Percentiles rank a stretch among this genome's conserved stretches.
phyloP scores from a whole-genome alignment of 2,329 filamentous ascomycete species.

The Hypoxylon sp. region DNA sequence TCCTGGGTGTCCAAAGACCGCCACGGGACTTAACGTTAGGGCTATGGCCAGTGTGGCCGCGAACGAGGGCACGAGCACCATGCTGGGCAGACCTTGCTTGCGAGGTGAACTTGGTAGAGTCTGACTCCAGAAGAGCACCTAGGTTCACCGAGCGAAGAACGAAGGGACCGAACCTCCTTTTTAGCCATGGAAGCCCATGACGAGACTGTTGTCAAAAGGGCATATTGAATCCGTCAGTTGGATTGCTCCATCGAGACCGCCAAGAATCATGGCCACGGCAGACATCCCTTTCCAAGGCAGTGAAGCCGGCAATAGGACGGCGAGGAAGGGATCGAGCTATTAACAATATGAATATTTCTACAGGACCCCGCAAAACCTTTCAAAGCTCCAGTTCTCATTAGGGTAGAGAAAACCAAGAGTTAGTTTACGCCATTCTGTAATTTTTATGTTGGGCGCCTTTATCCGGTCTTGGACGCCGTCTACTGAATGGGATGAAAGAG shows the following conservation, averaged over 20 bases:
- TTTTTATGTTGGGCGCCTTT: conserved; percentile 36
- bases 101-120: conserved; percentile 8
- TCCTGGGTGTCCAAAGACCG: conserved; percentile 50
- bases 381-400: conserved; percentile 19
- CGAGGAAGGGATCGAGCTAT: conserved; percentile 12
- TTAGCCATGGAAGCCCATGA: conserved; percentile 25
- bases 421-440: conserved; percentile 16
- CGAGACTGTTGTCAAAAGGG: conserved; percentile 9
- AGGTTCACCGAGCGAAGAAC: neutral
- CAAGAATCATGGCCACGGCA: conserved; percentile 39
- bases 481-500: conserved; percentile 24
- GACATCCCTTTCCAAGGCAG: conserved; percentile 28
- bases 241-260: conserved; percentile 40
- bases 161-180: conserved; percentile 33
- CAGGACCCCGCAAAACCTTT: conserved; percentile 29
- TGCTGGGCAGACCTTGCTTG: conserved; percentile 24
- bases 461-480: conserved; percentile 44
- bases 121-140: conserved; percentile 17
- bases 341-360: conserved; percentile 21
- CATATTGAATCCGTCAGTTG: conserved; percentile 29
- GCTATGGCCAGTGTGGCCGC: conserved; percentile 43
- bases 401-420: conserved; percentile 20
- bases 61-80: conserved; percentile 46
- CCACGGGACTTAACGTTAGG: conserved; percentile 43
- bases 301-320: conserved; percentile 30